Conservation (phyloP, 805 yeast genomes). For the Naumovozyma dairenensis region DNA sequence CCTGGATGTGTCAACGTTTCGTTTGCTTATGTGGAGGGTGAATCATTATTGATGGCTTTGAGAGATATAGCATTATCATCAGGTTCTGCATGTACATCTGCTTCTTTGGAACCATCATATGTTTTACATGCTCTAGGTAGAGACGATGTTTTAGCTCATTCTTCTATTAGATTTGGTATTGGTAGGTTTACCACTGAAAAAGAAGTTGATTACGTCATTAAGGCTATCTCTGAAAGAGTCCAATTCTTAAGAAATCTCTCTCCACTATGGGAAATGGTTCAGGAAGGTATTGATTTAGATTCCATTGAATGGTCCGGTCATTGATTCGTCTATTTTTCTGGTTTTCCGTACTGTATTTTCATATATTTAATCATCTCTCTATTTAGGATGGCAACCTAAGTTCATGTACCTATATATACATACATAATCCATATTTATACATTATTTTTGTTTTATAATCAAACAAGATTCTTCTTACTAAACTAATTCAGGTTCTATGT, state of each 20-base stretch:
- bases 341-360: too few relatives aligned
- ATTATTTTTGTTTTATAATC: too few relatives aligned
- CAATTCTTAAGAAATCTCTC: slow-evolving; percentile 83
- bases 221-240: slow-evolving; percentile 83
- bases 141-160: slow-evolving; percentile 95
- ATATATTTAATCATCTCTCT: too few relatives aligned
- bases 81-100: slow-evolving; percentile 98
- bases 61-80: slow-evolving; percentile 93
- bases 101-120: slow-evolving; percentile 94
- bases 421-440: too few relatives aligned
- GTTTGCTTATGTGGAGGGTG: slow-evolving; percentile 97
- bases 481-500: too few relatives aligned
- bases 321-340: too few relatives aligned
- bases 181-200: slow-evolving; percentile 96
- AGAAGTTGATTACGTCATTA: slow-evolving; percentile 87
- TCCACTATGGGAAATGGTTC: slow-evolving; percentile 99
- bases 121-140: slow-evolving; percentile 95
- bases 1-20: slow-evolving; percentile 95
- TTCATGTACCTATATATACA: too few relatives aligned
- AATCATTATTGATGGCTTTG: slow-evolving; percentile 92
- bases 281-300: slow-evolving; percentile 91
- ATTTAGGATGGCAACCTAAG: too few relatives aligned
- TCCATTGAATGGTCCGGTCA: slow-evolving; percentile 98
- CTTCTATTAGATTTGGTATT: slow-evolving; percentile 94
- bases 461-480: too few relatives aligned